These are phyloP conservation scores for Fusarium veterinarium DNA, from an alignment of 2,329 filamentous ascomycete genomes.

Conservation along the genomic window DNA sequence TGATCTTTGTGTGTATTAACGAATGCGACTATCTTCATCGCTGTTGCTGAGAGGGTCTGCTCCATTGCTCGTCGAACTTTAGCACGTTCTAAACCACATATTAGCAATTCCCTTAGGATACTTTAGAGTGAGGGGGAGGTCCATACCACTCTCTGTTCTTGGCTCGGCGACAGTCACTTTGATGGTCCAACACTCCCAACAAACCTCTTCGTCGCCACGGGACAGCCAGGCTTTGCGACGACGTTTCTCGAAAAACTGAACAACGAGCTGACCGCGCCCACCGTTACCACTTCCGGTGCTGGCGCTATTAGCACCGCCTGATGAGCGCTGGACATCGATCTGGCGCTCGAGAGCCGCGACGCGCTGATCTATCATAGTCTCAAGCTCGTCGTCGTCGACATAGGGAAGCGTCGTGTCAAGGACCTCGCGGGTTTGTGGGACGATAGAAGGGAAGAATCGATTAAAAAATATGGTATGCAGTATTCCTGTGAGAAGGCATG, in stretches of 20 bases:
- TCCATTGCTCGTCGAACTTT: slow-evolving; percentile 94
- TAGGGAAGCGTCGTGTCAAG: slow-evolving; percentile 91
- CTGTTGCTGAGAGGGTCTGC: slow-evolving; percentile 85
- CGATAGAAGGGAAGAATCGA: slow-evolving; percentile 90
- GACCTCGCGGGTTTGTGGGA: slow-evolving; percentile 85
- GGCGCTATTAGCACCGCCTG: slow-evolving; percentile 32
- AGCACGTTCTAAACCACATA: slow-evolving; percentile 72
- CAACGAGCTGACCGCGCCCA: slow-evolving; percentile 80
- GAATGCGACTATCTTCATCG: slow-evolving; percentile 88
- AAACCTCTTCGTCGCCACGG: slow-evolving; percentile 88
- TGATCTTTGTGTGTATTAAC: slow-evolving; percentile 93
- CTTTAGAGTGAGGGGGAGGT: not conserved
- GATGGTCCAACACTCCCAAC: slow-evolving; percentile 96
- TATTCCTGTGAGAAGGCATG: slow-evolving; percentile 68
- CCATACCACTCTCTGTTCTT: slow-evolving; percentile 84
- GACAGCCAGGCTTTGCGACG: slow-evolving; percentile 84
- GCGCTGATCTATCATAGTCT: slow-evolving; percentile 92
- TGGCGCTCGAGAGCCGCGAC: slow-evolving; percentile 83
- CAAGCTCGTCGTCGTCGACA: slow-evolving; percentile 89
- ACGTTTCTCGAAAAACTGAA: slow-evolving; percentile 96
- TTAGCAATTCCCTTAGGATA: not conserved
- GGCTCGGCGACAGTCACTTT: slow-evolving; percentile 94
- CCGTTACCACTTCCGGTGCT: slow-evolving; percentile 52
- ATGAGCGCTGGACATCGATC: slow-evolving; percentile 70
- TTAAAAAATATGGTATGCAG: slow-evolving; percentile 99